Evolutionary conservation across 129 eudicot genomes (phyloP), one percentile per base, ranked within the genome.

Genomic region (Centella asiatica): DNA sequence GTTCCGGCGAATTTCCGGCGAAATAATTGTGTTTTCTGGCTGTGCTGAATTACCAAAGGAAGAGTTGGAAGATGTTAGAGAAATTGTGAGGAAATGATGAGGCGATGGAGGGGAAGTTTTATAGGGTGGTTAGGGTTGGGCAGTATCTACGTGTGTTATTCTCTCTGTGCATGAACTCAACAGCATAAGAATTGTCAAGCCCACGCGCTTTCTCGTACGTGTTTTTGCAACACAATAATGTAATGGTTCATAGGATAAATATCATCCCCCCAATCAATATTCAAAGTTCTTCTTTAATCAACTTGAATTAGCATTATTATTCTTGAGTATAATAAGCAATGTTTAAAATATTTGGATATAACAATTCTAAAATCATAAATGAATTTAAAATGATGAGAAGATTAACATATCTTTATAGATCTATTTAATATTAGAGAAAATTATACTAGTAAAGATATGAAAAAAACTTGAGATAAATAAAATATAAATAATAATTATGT

Each of bases 111-210:
- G 29, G 46, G 55, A 59, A 69, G 70, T 79, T 76, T 73, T 85
- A 74, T 73, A 68, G 77, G 69, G 44, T 54, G 67, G 47, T 68
- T 32, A 46, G 63, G 78, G 71, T 37, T 69, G 40, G 81, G 76
- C 85, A 79, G 31, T 53, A 69, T 71, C 76, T 65, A 56, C 80
- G 77, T 60, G 72, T 59, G 39, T 83, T 82, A 86, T 80, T 77
- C 82, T 70, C 31, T 62, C 60, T 74, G 94, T 82, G 86, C 64
- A 73, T 77, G 76, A 66, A 82, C 62, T 72, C 63, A 70, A 62
- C 28, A 68, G 47, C 82, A 73, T 19, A 17, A 28, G 29, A 57
- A 49, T 29, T 18, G 45, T 59, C 5, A 48, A 47, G 2, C 52
- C 67, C 71, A 80, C 84, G 63, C 77, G 80, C 75, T 23, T 52